phyloP scores from a whole-genome alignment of 1,284 basidiomycete genomes.

The Malassezia slooffiae region DNA sequence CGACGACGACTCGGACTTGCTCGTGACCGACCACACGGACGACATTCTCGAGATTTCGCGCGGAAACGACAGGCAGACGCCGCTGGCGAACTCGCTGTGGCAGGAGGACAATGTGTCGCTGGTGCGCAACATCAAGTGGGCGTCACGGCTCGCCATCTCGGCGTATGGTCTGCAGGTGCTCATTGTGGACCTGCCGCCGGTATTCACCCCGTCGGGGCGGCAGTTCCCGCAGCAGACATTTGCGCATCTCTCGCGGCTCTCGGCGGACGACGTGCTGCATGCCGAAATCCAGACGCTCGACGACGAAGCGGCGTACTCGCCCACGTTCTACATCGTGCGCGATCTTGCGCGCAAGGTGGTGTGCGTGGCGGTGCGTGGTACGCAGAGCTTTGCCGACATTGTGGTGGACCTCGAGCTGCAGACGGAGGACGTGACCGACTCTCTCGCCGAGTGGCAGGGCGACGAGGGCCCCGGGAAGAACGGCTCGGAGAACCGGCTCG shows the following conservation, averaged over 20 bases:
- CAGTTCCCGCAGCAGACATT: slow-evolving; percentile 42
- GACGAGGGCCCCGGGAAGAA: slow-evolving; percentile 18
- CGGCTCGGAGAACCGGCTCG: slow-evolving; percentile 20
- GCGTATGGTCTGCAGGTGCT: slow-evolving; percentile 27
- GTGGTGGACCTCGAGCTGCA: slow-evolving; percentile 43
- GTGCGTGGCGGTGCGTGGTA: slow-evolving; percentile 41
- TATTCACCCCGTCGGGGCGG: slow-evolving; percentile 41
- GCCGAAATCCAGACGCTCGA: slow-evolving; percentile 44
- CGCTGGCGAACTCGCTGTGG: slow-evolving; percentile 3
- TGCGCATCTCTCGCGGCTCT: slow-evolving; percentile 37
- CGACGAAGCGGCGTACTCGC: slow-evolving; percentile 34
- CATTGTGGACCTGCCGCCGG: slow-evolving; percentile 34
- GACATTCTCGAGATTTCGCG: slow-evolving; percentile 41
- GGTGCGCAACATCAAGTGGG: slow-evolving; percentile 41
- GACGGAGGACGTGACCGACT: slow-evolving; percentile 27
- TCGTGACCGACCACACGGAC: slow-evolving; percentile 34
- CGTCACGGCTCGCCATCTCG: slow-evolving; percentile 40
- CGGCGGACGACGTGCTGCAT: slow-evolving; percentile 41
- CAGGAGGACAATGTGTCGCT: slow-evolving; percentile 20
- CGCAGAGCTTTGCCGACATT: slow-evolving; percentile 43
- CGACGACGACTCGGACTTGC: slow-evolving; percentile 31
- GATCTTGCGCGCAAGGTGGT: slow-evolving; percentile 38
- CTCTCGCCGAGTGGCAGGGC: slow-evolving; percentile 22
- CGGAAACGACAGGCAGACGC: too few species aligned
- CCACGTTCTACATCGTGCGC: slow-evolving; percentile 42